Base-by-base conservation (phyloP, 2,329 filamentous ascomycete genomes). In the Xylariaceae sp. region DNA sequence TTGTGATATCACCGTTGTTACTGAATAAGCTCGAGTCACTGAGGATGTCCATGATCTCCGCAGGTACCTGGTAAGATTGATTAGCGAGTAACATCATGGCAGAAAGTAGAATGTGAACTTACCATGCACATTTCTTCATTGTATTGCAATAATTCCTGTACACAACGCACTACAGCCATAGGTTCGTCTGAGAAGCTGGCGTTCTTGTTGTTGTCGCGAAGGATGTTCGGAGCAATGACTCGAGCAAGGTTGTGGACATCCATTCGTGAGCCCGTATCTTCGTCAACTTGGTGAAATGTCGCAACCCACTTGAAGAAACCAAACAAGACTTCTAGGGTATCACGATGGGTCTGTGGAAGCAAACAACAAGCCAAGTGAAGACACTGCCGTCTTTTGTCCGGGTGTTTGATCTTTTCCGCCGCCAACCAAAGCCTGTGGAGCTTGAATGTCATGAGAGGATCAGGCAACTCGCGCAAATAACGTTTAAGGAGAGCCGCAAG, bases 51-150 rank as follows among this genome's bases (percentile, higher is more conserved):
- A 91, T 83, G 21, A 98, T 78, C 62, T 97, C 91, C 63, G 94
- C 89, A 1, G 93, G 93, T 37, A 98, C 90, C 93, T 97, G 56
- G 42, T 50, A 40, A 55, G 45, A 39, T 34, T 40, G 27, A 36
- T 40, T 22, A 50, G 40, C 32, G n/a, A 34, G 33, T 22, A 19
- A 5, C 20, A 35, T 16, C n/a, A 42, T 17, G 16, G n/a, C 4
- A 14, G 3, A 22, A 27, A 22, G 10, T n/a, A 4, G 11, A 37
- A 19, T 36, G 8, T 44, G 7, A 39, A 74, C 86, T 70, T 79
- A 96, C 93, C 81, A 96, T 85, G 64, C 91, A 97, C 84, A 98
- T 95, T 65, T 88, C 85, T 66, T 97, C 93, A 56, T 96, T 96
- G 64, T 86, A 89, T 58, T 87, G 83, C 59, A 98, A 96, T 55